Evolutionary conservation across 2,329 filamentous ascomycete genomes (phyloP).

Genomic region (Aspergillus fumigatus): DNA sequence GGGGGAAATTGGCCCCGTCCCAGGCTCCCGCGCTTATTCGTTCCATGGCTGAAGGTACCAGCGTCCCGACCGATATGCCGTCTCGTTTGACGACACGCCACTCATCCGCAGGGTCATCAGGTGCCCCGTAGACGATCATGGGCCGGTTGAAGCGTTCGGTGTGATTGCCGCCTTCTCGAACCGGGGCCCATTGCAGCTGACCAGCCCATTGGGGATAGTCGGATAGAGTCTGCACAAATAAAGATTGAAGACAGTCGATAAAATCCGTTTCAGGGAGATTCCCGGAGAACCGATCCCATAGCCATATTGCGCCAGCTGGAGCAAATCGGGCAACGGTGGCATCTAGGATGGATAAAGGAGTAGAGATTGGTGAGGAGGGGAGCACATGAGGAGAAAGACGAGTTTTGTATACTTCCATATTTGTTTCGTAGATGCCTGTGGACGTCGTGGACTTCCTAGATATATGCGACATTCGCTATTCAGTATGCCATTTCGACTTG

Average conservation of each 20-base stretch:
- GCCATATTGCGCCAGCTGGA: slow-evolving; percentile 29
- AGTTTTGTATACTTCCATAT: no score
- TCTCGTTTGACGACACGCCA: neutral
- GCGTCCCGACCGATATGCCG: neutral
- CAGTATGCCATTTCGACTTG: no score
- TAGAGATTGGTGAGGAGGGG: neutral
- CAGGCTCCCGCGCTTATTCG: neutral
- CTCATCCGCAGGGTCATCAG: slow-evolving; percentile 4
- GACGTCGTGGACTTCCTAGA: no score
- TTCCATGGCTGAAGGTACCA: neutral
- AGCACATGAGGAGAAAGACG: no score
- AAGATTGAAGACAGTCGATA: slow-evolving; percentile 12
- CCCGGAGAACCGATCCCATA: slow-evolving; percentile 32
- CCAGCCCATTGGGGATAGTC: slow-evolving; percentile 10
- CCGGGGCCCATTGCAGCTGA: slow-evolving; percentile 11
- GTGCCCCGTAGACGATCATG: slow-evolving; percentile 1
- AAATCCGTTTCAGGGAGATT: slow-evolving; percentile 3
- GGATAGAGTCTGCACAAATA: slow-evolving; percentile 12
- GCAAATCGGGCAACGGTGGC: slow-evolving; percentile 9
- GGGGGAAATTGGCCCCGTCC: slow-evolving; percentile 10
- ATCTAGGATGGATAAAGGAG: slow-evolving; percentile 10
- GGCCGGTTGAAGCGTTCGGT: slow-evolving; percentile 10
- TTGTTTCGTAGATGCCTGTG: no score
- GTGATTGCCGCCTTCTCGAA: slow-evolving; percentile 1
- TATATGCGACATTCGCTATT: no score